Evolutionary conservation across 345 rosid species (phyloP).

Genomic region (Brassica incana): DNA sequence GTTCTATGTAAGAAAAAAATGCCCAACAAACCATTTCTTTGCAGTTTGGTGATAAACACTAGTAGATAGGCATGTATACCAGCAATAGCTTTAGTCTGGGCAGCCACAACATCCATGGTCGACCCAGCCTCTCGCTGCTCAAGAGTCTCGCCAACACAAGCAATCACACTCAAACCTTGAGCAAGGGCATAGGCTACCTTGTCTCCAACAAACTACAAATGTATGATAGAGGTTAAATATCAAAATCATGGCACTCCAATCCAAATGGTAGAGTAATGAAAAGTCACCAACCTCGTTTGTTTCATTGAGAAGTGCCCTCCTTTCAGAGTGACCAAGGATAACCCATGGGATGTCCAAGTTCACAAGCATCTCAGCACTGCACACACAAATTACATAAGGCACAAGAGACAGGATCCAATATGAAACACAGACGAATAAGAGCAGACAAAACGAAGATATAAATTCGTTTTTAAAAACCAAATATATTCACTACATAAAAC

Average conservation of each 20-base stretch:
- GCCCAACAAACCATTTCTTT: too few species aligned
- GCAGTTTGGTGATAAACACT: not conserved
- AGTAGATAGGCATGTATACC: constrained; percentile 41
- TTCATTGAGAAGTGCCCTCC: constrained; percentile 67
- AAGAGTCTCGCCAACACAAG: constrained; percentile 92
- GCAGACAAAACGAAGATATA: not conserved
- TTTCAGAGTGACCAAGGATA: constrained; percentile 93
- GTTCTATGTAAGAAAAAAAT: not conserved
- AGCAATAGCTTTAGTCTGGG: constrained; percentile 92
- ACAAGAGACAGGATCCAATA: constrained; percentile 4
- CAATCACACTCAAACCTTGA: constrained; percentile 88
- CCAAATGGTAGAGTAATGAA: not conserved
- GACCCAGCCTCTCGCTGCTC: constrained; percentile 88
- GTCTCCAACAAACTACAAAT: constrained; percentile 72
- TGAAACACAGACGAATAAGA: not conserved
- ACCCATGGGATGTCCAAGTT: constrained; percentile 86
- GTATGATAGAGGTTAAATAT: not conserved
- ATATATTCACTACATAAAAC: not conserved
- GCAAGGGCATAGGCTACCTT: constrained; percentile 93
- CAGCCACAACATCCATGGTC: constrained; percentile 83
- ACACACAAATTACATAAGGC: constrained; percentile 9
- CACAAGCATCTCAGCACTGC: constrained; percentile 91
- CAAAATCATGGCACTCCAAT: constrained; percentile 1
- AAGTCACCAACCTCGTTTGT: constrained; percentile 58
- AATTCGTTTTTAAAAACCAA: too few species aligned